Evolutionary conservation across 345 rosid genomes (phyloP).

Genomic region (Alliaria petiolata): DNA sequence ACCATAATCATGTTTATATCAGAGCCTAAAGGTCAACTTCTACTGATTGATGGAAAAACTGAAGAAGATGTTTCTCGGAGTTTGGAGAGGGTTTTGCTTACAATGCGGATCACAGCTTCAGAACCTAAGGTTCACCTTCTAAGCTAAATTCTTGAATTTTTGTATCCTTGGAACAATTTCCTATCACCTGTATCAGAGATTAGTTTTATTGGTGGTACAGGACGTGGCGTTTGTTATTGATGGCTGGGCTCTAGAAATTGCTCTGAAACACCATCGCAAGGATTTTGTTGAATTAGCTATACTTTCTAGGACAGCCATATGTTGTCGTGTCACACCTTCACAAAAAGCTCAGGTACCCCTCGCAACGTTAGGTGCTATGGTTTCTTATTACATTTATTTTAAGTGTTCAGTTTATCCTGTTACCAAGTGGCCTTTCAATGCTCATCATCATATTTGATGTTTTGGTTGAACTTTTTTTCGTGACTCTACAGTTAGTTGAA

Average conservation of each 20-base stretch:
- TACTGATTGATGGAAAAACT: conserved; percentile 88
- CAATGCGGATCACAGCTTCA: conserved; percentile 88
- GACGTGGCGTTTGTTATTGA: conserved; percentile 95
- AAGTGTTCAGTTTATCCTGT: neutral
- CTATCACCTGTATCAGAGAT: neutral
- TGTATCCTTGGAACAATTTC: conserved; percentile 4
- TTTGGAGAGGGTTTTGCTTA: conserved; percentile 93
- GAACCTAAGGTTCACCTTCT: conserved; percentile 74
- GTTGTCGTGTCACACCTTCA: conserved; percentile 97
- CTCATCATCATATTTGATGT: conserved; percentile 6
- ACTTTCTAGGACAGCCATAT: conserved; percentile 93
- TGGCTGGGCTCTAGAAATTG: conserved; percentile 99
- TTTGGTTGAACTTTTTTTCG: neutral
- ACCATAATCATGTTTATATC: conserved; percentile 20
- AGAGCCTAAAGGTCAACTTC: conserved; percentile 99
- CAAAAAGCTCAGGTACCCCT: conserved; percentile 89
- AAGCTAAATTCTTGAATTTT: conserved; percentile 9
- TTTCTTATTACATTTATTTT: neutral
- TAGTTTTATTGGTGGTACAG: conserved; percentile 33
- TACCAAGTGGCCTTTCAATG: neutral
- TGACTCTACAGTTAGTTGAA: conserved; percentile 76
- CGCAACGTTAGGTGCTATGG: neutral
- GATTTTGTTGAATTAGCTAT: conserved; percentile 94
- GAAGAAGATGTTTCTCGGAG: conserved; percentile 79
- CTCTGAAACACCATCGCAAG: conserved; percentile 68